Evolutionary conservation across 306 rosid species (phyloP), one percentile per base, ranked within the genome.

Genomic region (Sophora flavescens): DNA sequence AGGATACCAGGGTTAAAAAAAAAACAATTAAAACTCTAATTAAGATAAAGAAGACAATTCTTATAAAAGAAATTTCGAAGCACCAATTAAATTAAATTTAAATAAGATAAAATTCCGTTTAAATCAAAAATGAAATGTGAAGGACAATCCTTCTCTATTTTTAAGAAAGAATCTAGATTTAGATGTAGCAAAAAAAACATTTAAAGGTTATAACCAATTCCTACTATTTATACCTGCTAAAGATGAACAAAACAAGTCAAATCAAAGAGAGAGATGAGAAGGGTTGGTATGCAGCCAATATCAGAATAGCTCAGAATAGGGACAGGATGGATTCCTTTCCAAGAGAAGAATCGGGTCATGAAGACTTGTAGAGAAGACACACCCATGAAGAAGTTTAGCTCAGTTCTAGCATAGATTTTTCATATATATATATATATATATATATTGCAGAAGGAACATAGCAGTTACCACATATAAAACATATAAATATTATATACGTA

Each of bases 151-250:
- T 53, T 53, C 33, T 6, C 57, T 70, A 64, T 32, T 58, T 80
- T 63, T 42, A 22, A 68, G 11, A 41, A 28, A 74, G 18, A 53
- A 50, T 81, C 78, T 80, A 38, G 81, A 81, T 68, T 78, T 78
- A 81, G 85, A 78, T 63, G 1, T 5, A 32, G 71, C 2, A 1
- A 69, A 61, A 61, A 32, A 45, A 22, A 4, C 71, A 77, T 17
- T 54, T 52, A 5, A 74, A 33, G 63, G 22, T 58, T 70, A 22
- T 70, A 22, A 42, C 45, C 16, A 62, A 68, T 6, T 0, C 51
- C 56, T 30, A 17, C 83, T 77, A 74, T 78, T 68, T 81, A 68
- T 77, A 15, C 26, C 2, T 57, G 33, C 36, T 4, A 35, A 58
- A 18, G 61, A n/a, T 22, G 38, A 63, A 59, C 5, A 52, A 13